Evolutionary conservation across 352 stramenopile species (phyloP), one percentile per base, ranked within the genome.

Genomic region (Phytopythium cucurbitacearum): DNA sequence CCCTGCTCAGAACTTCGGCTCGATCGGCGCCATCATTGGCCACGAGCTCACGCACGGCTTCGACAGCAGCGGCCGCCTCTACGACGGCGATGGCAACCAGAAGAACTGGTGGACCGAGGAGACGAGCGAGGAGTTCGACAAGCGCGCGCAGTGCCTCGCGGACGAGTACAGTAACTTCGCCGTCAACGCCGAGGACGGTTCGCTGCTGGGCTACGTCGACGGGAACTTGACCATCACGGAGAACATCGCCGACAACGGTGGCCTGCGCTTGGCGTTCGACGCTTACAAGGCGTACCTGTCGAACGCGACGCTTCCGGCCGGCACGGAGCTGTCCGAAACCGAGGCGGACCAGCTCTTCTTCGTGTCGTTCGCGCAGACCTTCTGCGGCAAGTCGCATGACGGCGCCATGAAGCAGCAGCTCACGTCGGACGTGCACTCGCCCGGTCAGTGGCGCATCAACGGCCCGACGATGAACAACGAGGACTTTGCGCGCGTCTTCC

Each of bases 1-100:
- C 57, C 69, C 86, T 47, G 85, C 87, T n/a, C 81, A 92, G 21
- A 97, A 97, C 53, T 98, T 94, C 62, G 91, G 91, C 7, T 73
- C 81, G 0, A 93, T 98, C 57, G 89, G 90, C 16, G 80, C 89
- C 12, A 79, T 98, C 13, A 89, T 97, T 6, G 94, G 89, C 0
- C 94, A 98, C 61, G 94, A 98, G 67, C 94, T 98, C 62, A 97
- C 87, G 6, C 94, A 98, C 54, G 94, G 90, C 1, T 98, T 97
- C 56, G 94, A 98, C 62, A 87, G 92, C 53, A 84, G 91, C 56
- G 94, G 92, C 40, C 71, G 80, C 6, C 86, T 96, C 42, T 97
- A 82, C 47, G 76, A 92, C 46, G 85, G 62, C 28, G 57, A 84
- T 38, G 94, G 94, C n/a, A 96, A 95, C 49, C 80, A 95, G 65